phyloP scores from a whole-genome alignment of 164 flowering plant species.

The Magnolia changhungtana region DNA sequence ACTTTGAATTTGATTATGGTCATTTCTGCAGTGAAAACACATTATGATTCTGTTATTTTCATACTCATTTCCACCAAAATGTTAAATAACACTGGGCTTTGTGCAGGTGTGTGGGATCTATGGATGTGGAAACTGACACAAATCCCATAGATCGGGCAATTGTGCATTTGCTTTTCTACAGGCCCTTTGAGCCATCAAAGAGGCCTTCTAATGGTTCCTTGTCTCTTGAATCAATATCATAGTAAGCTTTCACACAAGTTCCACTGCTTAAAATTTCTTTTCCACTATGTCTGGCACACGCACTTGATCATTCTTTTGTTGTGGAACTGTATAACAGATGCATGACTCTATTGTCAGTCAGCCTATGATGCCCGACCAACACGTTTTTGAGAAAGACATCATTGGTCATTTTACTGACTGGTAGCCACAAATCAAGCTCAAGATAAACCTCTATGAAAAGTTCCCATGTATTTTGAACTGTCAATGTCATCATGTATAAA shows the following conservation, averaged over 20 bases:
- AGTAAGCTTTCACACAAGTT: constrained; percentile 32
- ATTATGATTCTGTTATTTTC: not conserved
- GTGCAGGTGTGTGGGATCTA: constrained; percentile 46
- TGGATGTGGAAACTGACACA: constrained; percentile 77
- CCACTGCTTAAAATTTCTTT: not conserved
- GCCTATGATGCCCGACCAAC: constrained; percentile 30
- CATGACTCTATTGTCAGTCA: constrained; percentile 20
- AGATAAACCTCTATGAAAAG: constrained; percentile 14
- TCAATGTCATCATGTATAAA: constrained; percentile 16
- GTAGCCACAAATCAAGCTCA: constrained; percentile 8
- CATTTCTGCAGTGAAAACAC: not conserved
- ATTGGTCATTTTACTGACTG: constrained; percentile 14
- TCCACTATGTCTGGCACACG: not conserved
- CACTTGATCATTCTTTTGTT: not conserved
- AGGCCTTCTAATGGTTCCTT: constrained; percentile 25
- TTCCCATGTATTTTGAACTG: constrained; percentile 7
- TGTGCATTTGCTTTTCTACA: constrained; percentile 76
- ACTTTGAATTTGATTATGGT: not conserved
- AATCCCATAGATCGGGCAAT: constrained; percentile 87
- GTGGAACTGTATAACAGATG: constrained; percentile 26
- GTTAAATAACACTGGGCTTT: constrained; percentile 1
- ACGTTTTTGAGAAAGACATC: constrained; percentile 24
- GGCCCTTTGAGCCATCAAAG: constrained; percentile 45
- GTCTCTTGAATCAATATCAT: constrained; percentile 30
- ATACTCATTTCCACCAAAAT: not conserved